Evolutionary conservation across 2,329 filamentous ascomycete species (phyloP).

Genomic region (Penicillium occitanis): DNA sequence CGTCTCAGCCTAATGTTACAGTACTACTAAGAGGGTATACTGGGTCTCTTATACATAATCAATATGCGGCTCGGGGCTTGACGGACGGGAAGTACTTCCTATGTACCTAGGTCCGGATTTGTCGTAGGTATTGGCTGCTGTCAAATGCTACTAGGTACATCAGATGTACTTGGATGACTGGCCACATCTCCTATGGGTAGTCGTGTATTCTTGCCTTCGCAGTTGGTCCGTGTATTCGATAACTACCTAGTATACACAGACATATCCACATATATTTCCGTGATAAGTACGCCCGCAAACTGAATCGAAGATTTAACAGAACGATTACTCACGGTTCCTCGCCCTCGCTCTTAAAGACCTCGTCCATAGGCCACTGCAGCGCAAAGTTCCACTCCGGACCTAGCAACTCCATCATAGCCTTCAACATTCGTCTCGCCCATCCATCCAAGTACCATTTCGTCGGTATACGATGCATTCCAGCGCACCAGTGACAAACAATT

Average conservation of each 20-base stretch:
- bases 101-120: background rate
- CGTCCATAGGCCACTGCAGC: slow-evolving; percentile 17
- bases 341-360: slow-evolving; percentile 5
- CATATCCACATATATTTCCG: background rate
- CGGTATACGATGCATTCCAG: slow-evolving; percentile 17
- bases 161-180: background rate
- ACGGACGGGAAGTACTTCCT: background rate
- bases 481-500: slow-evolving; percentile 20
- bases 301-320: background rate
- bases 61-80: background rate
- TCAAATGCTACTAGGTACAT: background rate
- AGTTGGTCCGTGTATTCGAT: background rate
- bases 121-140: background rate
- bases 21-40: background rate
- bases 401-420: slow-evolving; percentile 18
- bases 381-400: slow-evolving; percentile 18
- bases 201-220: background rate
- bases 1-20: background rate
- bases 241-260: background rate
- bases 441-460: slow-evolving; percentile 18
- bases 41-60: background rate
- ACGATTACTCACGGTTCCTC: background rate
- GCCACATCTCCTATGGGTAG: too few species aligned
- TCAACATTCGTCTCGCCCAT: slow-evolving; percentile 19
- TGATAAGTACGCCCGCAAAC: background rate